These are phyloP conservation scores for Cryptosporidium viatorum DNA, from an alignment of 169 alveolate genomes.

Conservation along the genomic window DNA sequence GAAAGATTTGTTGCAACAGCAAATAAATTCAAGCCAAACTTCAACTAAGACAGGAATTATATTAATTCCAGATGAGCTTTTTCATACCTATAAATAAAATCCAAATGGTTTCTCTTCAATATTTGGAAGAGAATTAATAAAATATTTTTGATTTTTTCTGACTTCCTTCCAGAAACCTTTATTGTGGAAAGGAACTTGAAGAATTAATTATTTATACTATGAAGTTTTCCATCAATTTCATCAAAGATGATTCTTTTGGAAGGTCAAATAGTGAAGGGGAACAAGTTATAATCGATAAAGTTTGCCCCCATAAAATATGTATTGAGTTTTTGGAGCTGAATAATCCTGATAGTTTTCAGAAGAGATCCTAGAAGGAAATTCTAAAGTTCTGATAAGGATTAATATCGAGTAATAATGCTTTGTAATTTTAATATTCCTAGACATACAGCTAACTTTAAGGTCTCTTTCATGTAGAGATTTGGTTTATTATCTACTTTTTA, in stretches of 20 bases:
- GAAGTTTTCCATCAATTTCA: not conserved
- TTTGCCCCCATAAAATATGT: not conserved
- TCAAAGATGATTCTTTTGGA: slow-evolving; percentile 1
- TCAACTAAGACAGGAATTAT: not conserved
- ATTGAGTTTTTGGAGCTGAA: not conserved
- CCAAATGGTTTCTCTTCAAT: not conserved
- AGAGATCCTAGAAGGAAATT: not conserved
- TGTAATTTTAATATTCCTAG: not conserved
- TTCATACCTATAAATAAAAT: not conserved
- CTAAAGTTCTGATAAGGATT: not conserved
- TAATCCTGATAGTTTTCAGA: not conserved
- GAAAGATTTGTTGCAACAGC: slow-evolving; percentile 79
- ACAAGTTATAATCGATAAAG: not conserved
- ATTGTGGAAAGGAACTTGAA: not conserved
- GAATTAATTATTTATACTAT: not conserved
- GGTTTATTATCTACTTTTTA: not conserved
- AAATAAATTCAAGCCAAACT: slow-evolving; percentile 29
- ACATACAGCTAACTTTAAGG: not conserved
- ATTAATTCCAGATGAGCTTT: not conserved
- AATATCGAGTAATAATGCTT: not conserved
- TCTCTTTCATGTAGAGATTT: not conserved
- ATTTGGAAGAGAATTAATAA: not conserved
- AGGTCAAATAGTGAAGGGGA: not conserved
- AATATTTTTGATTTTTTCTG: not conserved
- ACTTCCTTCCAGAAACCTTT: not conserved